Evolutionary conservation across 2,329 filamentous ascomycete genomes (phyloP).

Genomic region (Aspergillus latus): DNA sequence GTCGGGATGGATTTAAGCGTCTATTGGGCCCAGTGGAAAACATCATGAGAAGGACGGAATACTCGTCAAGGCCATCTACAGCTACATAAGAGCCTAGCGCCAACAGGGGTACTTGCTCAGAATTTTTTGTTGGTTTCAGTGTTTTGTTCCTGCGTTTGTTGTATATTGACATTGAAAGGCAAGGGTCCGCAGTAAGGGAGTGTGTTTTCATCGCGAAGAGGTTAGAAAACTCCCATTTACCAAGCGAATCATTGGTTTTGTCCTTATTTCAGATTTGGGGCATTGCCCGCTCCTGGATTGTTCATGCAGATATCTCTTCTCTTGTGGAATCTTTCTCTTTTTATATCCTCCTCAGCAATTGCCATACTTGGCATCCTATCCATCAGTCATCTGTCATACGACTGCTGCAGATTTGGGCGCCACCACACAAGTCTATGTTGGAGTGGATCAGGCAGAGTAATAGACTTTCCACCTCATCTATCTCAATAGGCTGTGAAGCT

Average conservation of each 20-base stretch:
- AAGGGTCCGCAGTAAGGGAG: constrained; percentile 14
- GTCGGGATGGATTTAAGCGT: constrained; percentile 92
- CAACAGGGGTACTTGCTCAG: not conserved
- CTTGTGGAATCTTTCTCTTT: not conserved
- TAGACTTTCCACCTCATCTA: not conserved
- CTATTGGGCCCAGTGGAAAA: constrained; percentile 89
- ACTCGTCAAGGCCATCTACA: constrained; percentile 33
- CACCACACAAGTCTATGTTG: not conserved
- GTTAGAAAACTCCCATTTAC: constrained; percentile 12
- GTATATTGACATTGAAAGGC: constrained; percentile 1
- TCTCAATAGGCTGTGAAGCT: not conserved
- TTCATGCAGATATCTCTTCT: constrained; percentile 11
- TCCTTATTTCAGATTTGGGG: constrained; percentile 9
- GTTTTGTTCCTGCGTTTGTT: constrained; percentile 13
- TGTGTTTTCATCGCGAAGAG: constrained; percentile 16
- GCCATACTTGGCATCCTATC: not conserved
- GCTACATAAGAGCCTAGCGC: constrained; percentile 22
- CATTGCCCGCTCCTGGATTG: not conserved
- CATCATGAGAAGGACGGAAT: constrained; percentile 74
- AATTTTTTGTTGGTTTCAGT: constrained; percentile 10
- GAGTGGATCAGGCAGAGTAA: not conserved
- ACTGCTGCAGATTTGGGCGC: not conserved
- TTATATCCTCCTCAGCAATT: not conserved
- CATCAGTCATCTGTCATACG: not conserved
- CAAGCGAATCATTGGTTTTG: constrained; percentile 17